phyloP scores from a whole-genome alignment of 192 early-diverging fungal genomes.

The Entomortierella chlamydospora region DNA sequence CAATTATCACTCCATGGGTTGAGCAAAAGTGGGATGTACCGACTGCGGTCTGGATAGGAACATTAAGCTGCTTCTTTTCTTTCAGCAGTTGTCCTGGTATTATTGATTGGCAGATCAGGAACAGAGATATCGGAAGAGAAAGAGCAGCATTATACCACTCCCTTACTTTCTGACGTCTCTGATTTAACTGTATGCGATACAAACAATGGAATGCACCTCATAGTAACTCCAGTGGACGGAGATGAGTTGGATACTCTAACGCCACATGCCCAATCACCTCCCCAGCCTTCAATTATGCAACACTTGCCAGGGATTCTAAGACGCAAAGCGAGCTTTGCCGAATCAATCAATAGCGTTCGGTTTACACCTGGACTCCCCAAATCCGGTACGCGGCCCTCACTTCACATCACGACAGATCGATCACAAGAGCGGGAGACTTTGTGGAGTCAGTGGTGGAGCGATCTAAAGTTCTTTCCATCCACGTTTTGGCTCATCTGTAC shows the following conservation, averaged over 20 bases:
- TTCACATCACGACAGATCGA: conserved; percentile 40
- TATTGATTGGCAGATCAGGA: neutral
- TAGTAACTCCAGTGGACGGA: neutral
- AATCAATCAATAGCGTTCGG: conserved; percentile 26
- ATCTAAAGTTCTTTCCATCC: conserved; percentile 27
- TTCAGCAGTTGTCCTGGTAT: conserved; percentile 17
- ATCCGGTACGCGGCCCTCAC: conserved; percentile 19
- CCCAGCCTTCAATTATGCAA: conserved; percentile 16
- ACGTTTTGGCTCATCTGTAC: conserved; percentile 41
- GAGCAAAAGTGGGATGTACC: conserved; percentile 49
- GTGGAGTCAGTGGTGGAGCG: conserved; percentile 28
- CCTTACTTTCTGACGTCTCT: neutral
- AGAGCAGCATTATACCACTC: conserved; percentile 8
- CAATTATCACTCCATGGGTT: conserved; percentile 40
- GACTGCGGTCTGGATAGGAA: conserved; percentile 44
- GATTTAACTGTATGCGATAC: neutral
- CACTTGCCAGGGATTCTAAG: conserved; percentile 22
- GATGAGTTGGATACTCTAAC: neutral
- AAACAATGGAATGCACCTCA: neutral
- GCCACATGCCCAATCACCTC: neutral
- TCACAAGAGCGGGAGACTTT: conserved; percentile 6
- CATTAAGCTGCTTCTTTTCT: conserved; percentile 38
- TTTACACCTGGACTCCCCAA: conserved; percentile 19
- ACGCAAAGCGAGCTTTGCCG: conserved; percentile 15
- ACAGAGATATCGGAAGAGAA: neutral